A percentile compares a stretch with the other conserved stretches of the same genome.
These are phyloP conservation scores for Calocera cornea DNA, from an alignment of 768 basidiomycete species.

Conservation along the genomic window DNA sequence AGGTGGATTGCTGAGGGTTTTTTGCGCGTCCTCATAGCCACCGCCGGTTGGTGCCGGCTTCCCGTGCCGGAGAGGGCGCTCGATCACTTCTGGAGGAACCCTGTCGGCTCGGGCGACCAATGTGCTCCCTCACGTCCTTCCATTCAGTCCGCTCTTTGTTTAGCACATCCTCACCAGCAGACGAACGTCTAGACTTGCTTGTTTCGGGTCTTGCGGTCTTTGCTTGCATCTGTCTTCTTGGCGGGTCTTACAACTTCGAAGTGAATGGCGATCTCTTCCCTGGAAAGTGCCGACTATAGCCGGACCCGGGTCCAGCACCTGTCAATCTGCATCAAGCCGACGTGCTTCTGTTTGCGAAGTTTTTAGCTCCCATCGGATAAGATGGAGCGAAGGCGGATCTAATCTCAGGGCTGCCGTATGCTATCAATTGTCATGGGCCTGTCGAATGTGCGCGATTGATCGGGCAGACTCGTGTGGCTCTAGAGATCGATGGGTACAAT, in stretches of 20 bases:
- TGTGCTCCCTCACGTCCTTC: neutral
- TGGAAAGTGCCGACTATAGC: neutral
- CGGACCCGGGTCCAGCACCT: neutral
- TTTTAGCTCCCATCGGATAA: constrained; percentile 6
- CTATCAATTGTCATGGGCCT: neutral
- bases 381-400: neutral
- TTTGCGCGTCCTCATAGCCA: neutral
- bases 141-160: neutral
- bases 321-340: neutral
- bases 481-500: neutral
- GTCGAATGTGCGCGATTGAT: neutral
- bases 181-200: neutral
- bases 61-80: neutral
- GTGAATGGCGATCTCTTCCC: neutral
- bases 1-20: neutral
- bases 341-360: neutral
- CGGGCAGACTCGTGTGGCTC: neutral
- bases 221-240: neutral
- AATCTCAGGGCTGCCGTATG: neutral
- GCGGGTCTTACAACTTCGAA: neutral
- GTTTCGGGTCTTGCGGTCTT: neutral
- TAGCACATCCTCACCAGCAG: neutral
- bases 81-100: neutral
- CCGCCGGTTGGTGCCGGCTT: neutral
- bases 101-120: neutral